Conservation (phyloP, 257 asterid species). For the Solanum peruvianum region DNA sequence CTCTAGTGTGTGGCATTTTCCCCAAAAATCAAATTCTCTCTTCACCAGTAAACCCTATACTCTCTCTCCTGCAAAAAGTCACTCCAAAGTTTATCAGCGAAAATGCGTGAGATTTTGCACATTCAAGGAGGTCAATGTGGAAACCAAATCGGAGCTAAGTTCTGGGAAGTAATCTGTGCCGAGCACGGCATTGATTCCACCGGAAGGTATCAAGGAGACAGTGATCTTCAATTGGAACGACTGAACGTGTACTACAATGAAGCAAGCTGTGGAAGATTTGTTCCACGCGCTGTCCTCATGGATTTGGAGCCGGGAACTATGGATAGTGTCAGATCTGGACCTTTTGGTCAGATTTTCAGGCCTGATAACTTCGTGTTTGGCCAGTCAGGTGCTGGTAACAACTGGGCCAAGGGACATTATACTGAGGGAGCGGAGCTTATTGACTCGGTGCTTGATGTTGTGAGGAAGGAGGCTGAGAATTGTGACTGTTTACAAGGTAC, state of each 20-base stretch:
- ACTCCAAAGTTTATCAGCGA: background rate
- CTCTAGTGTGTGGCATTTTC: background rate
- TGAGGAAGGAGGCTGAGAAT: background rate
- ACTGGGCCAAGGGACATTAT: background rate
- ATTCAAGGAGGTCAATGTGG: slow-evolving; percentile 1
- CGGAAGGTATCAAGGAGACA: slow-evolving; percentile 1
- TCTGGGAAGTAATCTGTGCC: background rate
- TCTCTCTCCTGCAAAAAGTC: background rate
- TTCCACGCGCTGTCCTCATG: slow-evolving; percentile 1
- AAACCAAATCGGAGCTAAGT: background rate
- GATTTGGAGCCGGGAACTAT: slow-evolving; percentile 5
- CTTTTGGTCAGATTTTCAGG: background rate
- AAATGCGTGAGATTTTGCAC: background rate
- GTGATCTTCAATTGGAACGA: background rate
- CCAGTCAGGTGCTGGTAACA: background rate
- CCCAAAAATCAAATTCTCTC: background rate
- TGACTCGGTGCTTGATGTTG: background rate
- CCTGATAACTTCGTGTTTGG: background rate
- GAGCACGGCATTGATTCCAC: background rate
- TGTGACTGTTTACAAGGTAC: background rate
- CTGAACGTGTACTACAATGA: slow-evolving; percentile 1
- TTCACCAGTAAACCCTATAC: background rate
- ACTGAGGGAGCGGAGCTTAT: slow-evolving; percentile 1
- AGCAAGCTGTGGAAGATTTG: slow-evolving; percentile 8
- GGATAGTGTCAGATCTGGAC: slow-evolving; percentile 4